Base-by-base conservation (phyloP, 2,329 filamentous ascomycete genomes). In the Diplodia scrobiculata region DNA sequence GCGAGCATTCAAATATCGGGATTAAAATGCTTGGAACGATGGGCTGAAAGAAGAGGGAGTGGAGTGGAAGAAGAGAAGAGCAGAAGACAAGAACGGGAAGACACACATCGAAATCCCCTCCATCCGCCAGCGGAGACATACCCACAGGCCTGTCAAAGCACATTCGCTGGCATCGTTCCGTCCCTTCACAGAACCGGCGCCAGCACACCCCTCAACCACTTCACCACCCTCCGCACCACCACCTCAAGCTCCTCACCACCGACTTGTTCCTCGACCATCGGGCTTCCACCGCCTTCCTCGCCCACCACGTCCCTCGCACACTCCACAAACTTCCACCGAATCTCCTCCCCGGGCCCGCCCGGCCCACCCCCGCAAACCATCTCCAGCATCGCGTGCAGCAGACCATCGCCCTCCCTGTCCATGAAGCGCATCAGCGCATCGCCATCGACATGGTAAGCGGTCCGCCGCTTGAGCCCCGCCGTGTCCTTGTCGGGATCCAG, bases 381-480 rank as follows among this genome's bases (percentile, higher is more conserved):
- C 21, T 54, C 29, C 51, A 65, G 13, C 63, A 55, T 55, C 25
- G 27, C 13, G 6, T 13, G 10, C 13, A 65, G 14, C 63, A 53
- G 32, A 21, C 11, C 7, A 36, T 60, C 38, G 25, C 63, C 66
- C 38, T 47, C 29, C 19, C 54, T 19, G 1, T 48, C 66, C 17
- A 70, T 70, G 19, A 81, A 60, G 47, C 76, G 75, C 10, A 75
- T 63, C 13, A 82, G 63, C 4, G 78, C 50, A 69, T 82, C 80
- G 0, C 79, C 81, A 67, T 82, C 77, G 5, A 83, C 71, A 66
- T 79, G 77, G 66, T 72, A 75, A 36, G 76, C 72, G 11, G 68
- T 71, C 17, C 70, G 52, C 10, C 65, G 68, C 50, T 62, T 70
- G 1, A 41, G 65, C 9, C 70, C 70, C 9, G 66, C 65, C 19